phyloP scores from a whole-genome alignment of 768 basidiomycete genomes.

The Mycena kentingensis region DNA sequence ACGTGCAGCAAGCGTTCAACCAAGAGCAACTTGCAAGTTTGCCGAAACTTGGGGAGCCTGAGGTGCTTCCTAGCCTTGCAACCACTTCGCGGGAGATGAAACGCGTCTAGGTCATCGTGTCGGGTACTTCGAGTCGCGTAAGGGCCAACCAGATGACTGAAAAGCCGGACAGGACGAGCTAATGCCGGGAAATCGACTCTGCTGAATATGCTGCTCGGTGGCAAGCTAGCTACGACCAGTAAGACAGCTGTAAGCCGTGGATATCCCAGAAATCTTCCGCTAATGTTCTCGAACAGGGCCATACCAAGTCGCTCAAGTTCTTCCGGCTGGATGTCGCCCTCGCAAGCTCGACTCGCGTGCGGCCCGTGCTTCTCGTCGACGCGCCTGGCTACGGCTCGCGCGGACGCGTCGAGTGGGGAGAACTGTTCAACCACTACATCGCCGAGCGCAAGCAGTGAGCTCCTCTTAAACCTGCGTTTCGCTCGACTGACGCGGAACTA shows the following conservation, averaged over 20 bases:
- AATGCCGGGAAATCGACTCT: slow-evolving; percentile 79
- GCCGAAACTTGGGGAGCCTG: slow-evolving; percentile 45
- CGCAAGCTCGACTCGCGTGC: slow-evolving; percentile 57
- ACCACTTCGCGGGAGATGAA: not conserved
- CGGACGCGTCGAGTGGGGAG: slow-evolving; percentile 77
- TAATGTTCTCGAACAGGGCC: slow-evolving; percentile 47
- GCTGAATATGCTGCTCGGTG: slow-evolving; percentile 66
- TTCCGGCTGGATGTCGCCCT: slow-evolving; percentile 46
- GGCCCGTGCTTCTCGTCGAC: slow-evolving; percentile 70
- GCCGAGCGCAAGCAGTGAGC: slow-evolving; percentile 62
- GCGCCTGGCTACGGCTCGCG: slow-evolving; percentile 79
- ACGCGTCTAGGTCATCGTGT: slow-evolving; percentile 44
- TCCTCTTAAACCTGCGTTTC: not conserved
- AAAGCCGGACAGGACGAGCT: slow-evolving; percentile 78
- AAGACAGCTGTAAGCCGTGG: slow-evolving; percentile 62
- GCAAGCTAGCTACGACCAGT: slow-evolving; percentile 61
- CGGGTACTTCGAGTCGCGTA: too few species aligned
- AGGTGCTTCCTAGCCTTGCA: slow-evolving; percentile 33
- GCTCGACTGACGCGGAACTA: slow-evolving; percentile 29
- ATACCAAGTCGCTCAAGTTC: slow-evolving; percentile 73
- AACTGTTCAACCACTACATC: slow-evolving; percentile 66
- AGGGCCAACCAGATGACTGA: too few species aligned
- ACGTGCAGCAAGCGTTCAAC: slow-evolving; percentile 41
- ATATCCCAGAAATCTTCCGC: not conserved
- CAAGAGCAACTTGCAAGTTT: slow-evolving; percentile 41